phyloP scores from a whole-genome alignment of 2,329 filamentous ascomycete genomes.

The Corniculantispora saksenae region DNA sequence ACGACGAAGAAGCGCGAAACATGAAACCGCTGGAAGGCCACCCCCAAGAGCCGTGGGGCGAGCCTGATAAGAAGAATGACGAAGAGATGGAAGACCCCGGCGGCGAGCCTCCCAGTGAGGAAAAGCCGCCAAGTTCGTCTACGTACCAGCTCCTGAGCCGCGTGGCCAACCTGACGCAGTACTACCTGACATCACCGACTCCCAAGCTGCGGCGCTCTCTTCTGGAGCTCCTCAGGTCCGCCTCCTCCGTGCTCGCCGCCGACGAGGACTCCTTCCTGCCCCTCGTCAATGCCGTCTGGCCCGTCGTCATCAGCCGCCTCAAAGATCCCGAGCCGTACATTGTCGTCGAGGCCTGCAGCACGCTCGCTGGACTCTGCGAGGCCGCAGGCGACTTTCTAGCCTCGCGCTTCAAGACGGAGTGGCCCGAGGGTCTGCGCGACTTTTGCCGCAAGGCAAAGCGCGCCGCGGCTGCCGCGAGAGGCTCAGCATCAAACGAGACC shows the following conservation, averaged over 20 bases:
- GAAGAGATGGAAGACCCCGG: slow-evolving; percentile 35
- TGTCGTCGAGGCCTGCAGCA: slow-evolving; percentile 66
- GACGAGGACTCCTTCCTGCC: slow-evolving; percentile 86
- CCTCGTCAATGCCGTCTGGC: slow-evolving; percentile 88
- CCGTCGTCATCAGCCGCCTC: slow-evolving; percentile 69
- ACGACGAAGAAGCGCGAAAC: slow-evolving; percentile 39
- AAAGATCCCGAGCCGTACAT: slow-evolving; percentile 70
- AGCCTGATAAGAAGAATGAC: slow-evolving; percentile 32
- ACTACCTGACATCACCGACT: slow-evolving; percentile 85
- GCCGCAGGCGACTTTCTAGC: slow-evolving; percentile 80
- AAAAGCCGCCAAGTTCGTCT: slow-evolving; percentile 67
- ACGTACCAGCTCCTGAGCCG: slow-evolving; percentile 80
- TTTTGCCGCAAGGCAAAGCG: slow-evolving; percentile 50
- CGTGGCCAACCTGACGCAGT: slow-evolving; percentile 81
- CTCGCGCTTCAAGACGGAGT: slow-evolving; percentile 73
- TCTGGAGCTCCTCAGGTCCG: slow-evolving; percentile 72
- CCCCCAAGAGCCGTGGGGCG: slow-evolving; percentile 40
- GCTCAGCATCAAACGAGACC: slow-evolving; percentile 15
- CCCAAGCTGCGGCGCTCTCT: slow-evolving; percentile 76
- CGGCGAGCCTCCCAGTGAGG: slow-evolving; percentile 31
- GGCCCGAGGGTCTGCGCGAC: slow-evolving; percentile 55
- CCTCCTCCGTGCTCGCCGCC: slow-evolving; percentile 68
- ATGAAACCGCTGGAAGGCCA: slow-evolving; percentile 31
- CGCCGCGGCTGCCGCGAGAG: slow-evolving; percentile 25
- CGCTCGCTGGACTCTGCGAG: slow-evolving; percentile 68